These are phyloP conservation scores for Pyricularia grisea DNA, from an alignment of 2,329 filamentous ascomycete species.

Conservation along the genomic window DNA sequence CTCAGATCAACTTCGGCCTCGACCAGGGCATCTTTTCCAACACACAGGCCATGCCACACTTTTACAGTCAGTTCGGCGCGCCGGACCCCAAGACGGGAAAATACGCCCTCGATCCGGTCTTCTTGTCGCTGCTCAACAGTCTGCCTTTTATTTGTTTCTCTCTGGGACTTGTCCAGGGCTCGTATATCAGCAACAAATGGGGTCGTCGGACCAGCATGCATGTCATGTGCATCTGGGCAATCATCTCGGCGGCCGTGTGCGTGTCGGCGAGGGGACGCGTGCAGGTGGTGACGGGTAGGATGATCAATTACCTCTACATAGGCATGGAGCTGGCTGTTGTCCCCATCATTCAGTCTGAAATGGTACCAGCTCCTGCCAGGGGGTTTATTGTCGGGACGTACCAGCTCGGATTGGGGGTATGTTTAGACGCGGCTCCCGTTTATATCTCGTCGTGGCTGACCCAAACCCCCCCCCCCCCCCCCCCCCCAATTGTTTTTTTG, in stretches of 20 bases:
- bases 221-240: conserved; percentile 25
- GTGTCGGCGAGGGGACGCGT: conserved; percentile 18
- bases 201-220: conserved; percentile 26
- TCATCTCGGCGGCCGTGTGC: conserved; percentile 20
- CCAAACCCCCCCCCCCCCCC: too few relatives aligned
- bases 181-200: conserved; percentile 17
- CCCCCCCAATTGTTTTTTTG: neutral
- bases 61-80: conserved; percentile 22
- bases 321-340: conserved; percentile 29
- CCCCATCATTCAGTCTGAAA: conserved; percentile 24
- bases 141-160: conserved; percentile 23
- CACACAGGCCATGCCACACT: conserved; percentile 27
- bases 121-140: conserved; percentile 27
- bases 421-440: conserved; percentile 3
- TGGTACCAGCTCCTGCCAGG: conserved; percentile 18
- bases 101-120: conserved; percentile 19
- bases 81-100: conserved; percentile 14
- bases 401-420: conserved; percentile 19
- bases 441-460: neutral
- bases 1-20: conserved; percentile 29
- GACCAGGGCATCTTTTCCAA: conserved; percentile 26
- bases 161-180: conserved; percentile 18
- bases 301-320: conserved; percentile 27
- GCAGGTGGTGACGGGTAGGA: conserved; percentile 24
- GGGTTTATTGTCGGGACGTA: conserved; percentile 25